phyloP scores from a whole-genome alignment of 352 stramenopile species.

The Globisporangium viniferum region DNA sequence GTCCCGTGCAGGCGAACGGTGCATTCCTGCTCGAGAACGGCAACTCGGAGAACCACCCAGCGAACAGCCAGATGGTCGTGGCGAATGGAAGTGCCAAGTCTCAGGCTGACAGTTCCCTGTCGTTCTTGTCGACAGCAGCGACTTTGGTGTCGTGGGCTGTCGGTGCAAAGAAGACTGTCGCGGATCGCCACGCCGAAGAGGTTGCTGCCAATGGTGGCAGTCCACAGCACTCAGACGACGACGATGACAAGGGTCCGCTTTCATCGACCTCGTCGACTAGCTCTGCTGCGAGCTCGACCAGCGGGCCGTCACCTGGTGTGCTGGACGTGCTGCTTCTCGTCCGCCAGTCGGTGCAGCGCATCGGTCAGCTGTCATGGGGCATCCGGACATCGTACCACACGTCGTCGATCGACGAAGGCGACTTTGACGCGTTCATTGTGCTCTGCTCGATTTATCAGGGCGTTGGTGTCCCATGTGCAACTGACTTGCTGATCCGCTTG shows the following conservation, averaged over 20 bases:
- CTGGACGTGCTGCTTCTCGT: slow-evolving; percentile 78
- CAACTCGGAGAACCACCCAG: slow-evolving; percentile 28
- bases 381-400: slow-evolving; percentile 83
- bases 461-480: slow-evolving; percentile 56
- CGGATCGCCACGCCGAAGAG: slow-evolving; percentile 16
- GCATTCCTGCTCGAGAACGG: slow-evolving; percentile 35
- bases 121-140: slow-evolving; percentile 38
- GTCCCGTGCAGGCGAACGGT: slow-evolving; percentile 10
- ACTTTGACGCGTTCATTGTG: slow-evolving; percentile 83
- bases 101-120: slow-evolving; percentile 14
- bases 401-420: slow-evolving; percentile 76
- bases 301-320: slow-evolving; percentile 52
- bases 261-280: slow-evolving; percentile 57
- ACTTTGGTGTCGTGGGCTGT: slow-evolving; percentile 68
- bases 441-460: slow-evolving; percentile 83
- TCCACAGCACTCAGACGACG: slow-evolving; percentile 76
- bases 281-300: slow-evolving; percentile 49
- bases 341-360: slow-evolving; percentile 82
- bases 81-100: slow-evolving; percentile 24
- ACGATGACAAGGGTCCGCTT: slow-evolving; percentile 45
- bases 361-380: slow-evolving; percentile 79
- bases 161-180: slow-evolving; percentile 39
- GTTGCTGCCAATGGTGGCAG: slow-evolving; percentile 20
- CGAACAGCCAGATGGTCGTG: slow-evolving; percentile 44
- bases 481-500: slow-evolving; percentile 69